Percentiles rank a stretch among this genome's conserved stretches.
These are phyloP conservation scores for Staphylotrichum longicolle DNA, from an alignment of 495 filamentous ascomycete genomes.

Conservation along the genomic window DNA sequence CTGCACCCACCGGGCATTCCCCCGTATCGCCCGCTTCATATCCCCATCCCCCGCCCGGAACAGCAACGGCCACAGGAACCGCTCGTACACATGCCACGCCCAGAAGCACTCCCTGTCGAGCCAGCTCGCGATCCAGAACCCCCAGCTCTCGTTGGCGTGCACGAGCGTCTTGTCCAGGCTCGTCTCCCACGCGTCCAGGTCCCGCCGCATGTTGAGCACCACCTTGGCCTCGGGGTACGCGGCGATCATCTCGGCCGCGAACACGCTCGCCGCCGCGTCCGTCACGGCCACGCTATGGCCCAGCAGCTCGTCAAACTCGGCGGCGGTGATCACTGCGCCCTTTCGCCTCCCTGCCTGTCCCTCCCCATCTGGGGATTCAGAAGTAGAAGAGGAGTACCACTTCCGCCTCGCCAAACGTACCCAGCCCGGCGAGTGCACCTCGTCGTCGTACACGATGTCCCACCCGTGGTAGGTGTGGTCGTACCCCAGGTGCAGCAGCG, in stretches of 20 bases:
- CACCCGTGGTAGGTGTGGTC: slow-evolving; percentile 66
- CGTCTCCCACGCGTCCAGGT: slow-evolving; percentile 42
- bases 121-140: slow-evolving; percentile 26
- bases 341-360: background rate
- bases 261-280: slow-evolving; percentile 44
- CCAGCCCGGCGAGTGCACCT: slow-evolving; percentile 58
- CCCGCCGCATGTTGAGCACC: slow-evolving; percentile 42
- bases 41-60: slow-evolving; percentile 29
- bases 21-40: slow-evolving; percentile 22
- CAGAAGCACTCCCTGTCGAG: slow-evolving; percentile 31
- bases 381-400: slow-evolving; percentile 7
- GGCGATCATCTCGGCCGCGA: slow-evolving; percentile 42
- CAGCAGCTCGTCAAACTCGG: slow-evolving; percentile 50
- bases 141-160: slow-evolving; percentile 28
- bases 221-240: slow-evolving; percentile 51
- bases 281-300: slow-evolving; percentile 44
- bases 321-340: slow-evolving; percentile 42
- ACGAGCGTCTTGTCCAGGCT: slow-evolving; percentile 28
- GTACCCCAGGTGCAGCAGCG: slow-evolving; percentile 60
- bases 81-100: slow-evolving; percentile 32
- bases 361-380: background rate
- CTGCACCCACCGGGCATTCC: slow-evolving; percentile 27
- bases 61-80: slow-evolving; percentile 31
- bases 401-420: slow-evolving; percentile 29
- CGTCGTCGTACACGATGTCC: slow-evolving; percentile 59